These are phyloP conservation scores for Globisporangium irregulare DNA, from an alignment of 352 stramenopile species.

Conservation along the genomic window DNA sequence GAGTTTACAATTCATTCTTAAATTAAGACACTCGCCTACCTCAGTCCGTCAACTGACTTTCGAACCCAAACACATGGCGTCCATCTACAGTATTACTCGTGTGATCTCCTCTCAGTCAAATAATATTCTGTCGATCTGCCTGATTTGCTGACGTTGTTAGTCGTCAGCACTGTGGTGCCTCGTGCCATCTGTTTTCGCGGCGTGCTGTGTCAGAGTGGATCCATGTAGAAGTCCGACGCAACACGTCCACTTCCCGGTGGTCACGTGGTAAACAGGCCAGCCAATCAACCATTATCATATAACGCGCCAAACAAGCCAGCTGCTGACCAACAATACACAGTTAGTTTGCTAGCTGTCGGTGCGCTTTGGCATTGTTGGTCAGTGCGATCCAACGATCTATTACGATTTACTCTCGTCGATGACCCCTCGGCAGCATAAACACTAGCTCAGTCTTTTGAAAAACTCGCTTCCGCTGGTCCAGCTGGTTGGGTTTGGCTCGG, in stretches of 20 bases:
- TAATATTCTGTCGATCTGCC: background rate
- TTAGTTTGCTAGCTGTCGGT: background rate
- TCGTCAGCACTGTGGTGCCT: background rate
- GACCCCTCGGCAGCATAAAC: background rate
- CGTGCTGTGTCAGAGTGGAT: too few relatives aligned
- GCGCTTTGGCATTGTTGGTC: background rate
- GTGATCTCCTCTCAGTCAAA: background rate
- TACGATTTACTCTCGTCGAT: background rate
- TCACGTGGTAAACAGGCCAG: background rate
- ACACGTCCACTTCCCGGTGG: background rate
- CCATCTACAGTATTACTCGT: too few relatives aligned
- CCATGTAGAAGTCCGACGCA: background rate
- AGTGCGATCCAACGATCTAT: too few relatives aligned
- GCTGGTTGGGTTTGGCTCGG: conserved; percentile 1
- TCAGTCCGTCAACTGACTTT: too few relatives aligned
- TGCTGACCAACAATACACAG: background rate
- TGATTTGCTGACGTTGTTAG: background rate
- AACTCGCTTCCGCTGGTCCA: background rate
- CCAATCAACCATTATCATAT: background rate
- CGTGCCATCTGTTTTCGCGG: background rate
- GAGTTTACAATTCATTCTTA: too few relatives aligned
- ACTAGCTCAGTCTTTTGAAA: background rate
- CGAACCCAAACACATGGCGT: too few relatives aligned
- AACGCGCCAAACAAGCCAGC: background rate
- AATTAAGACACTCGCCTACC: too few relatives aligned